Conservation (phyloP, 768 basidiomycete genomes). For the Lyophyllum semitale region DNA sequence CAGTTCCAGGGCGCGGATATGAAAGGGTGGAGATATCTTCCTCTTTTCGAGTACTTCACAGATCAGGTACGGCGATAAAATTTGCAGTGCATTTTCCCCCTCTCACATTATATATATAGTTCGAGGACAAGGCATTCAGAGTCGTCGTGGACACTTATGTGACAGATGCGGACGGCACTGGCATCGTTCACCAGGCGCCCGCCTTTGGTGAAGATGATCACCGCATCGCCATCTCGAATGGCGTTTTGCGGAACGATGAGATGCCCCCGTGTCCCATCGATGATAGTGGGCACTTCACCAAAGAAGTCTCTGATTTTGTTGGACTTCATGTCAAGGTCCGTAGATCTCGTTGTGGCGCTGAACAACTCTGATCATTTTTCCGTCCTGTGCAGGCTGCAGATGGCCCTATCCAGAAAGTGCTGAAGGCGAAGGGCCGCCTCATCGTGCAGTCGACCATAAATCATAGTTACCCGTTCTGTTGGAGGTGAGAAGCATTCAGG, state of each 20-base stretch:
- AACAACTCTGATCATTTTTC: not conserved
- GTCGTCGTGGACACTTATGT: constrained; percentile 93
- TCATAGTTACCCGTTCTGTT: constrained; percentile 97
- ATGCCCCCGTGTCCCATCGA: constrained; percentile 97
- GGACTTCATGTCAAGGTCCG: constrained; percentile 88
- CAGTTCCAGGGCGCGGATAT: constrained; percentile 89
- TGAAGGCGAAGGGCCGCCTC: constrained; percentile 86
- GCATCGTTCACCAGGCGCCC: constrained; percentile 98
- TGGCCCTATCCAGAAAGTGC: constrained; percentile 86
- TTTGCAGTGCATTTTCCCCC: not conserved
- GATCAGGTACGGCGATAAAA: constrained; percentile 62
- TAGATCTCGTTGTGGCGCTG: not conserved
- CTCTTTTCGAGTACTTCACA: constrained; percentile 95
- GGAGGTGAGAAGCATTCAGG: constrained; percentile 60
- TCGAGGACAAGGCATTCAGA: constrained; percentile 86
- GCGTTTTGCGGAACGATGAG: constrained; percentile 82
- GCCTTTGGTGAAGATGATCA: constrained; percentile 99
- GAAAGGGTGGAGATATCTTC: constrained; percentile 95
- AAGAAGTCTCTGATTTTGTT: constrained; percentile 85
- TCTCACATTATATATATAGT: constrained; percentile 46
- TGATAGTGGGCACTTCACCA: constrained; percentile 85
- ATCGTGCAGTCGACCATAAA: constrained; percentile 84
- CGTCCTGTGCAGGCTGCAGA: constrained; percentile 73
- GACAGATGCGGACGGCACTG: constrained; percentile 90
- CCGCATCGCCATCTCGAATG: constrained; percentile 84